These are phyloP conservation scores for Microbotryum saponariae DNA, from an alignment of 1,284 basidiomycete species.

Conservation along the genomic window DNA sequence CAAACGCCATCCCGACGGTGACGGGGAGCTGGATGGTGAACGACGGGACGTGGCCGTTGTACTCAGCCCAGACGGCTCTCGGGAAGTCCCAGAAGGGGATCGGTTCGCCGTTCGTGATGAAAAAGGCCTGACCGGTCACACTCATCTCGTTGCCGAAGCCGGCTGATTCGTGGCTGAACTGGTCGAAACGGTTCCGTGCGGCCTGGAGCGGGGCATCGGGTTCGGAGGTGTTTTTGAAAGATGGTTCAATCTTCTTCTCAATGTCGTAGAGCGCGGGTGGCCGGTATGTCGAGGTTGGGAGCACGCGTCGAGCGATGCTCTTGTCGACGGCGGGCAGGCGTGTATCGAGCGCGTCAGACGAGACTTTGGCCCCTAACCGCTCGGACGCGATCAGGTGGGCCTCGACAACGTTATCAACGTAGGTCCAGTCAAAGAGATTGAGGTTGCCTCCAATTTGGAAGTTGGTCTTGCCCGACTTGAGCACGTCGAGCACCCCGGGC, in stretches of 20 bases:
- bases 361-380: slow-evolving; percentile 52
- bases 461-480: slow-evolving; percentile 73
- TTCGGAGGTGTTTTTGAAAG: slow-evolving; percentile 16
- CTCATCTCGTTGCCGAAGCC: slow-evolving; percentile 31
- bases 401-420: slow-evolving; percentile 89
- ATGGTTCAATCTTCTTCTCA: slow-evolving; percentile 49
- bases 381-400: slow-evolving; percentile 93
- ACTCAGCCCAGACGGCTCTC: slow-evolving; percentile 71
- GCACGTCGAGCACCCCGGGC: slow-evolving; percentile 69
- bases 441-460: slow-evolving; percentile 91
- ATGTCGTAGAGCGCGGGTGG: slow-evolving; percentile 15
- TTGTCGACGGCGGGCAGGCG: slow-evolving; percentile 54
- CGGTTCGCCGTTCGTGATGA: slow-evolving; percentile 96
- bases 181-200: slow-evolving; percentile 46
- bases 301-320: slow-evolving; percentile 25
- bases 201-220: slow-evolving; percentile 55
- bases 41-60: slow-evolving; percentile 54
- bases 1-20: slow-evolving; percentile 58
- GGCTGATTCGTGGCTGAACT: slow-evolving; percentile 43
- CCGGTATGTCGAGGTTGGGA: slow-evolving; percentile 33
- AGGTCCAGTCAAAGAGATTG: slow-evolving; percentile 96
- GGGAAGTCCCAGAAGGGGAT: slow-evolving; percentile 95
- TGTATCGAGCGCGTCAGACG: slow-evolving; percentile 47
- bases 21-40: slow-evolving; percentile 56
- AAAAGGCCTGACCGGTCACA: slow-evolving; percentile 81